These are phyloP conservation scores for Candida sp. DNA, from an alignment of 1,139 yeast species.

Conservation along the genomic window DNA sequence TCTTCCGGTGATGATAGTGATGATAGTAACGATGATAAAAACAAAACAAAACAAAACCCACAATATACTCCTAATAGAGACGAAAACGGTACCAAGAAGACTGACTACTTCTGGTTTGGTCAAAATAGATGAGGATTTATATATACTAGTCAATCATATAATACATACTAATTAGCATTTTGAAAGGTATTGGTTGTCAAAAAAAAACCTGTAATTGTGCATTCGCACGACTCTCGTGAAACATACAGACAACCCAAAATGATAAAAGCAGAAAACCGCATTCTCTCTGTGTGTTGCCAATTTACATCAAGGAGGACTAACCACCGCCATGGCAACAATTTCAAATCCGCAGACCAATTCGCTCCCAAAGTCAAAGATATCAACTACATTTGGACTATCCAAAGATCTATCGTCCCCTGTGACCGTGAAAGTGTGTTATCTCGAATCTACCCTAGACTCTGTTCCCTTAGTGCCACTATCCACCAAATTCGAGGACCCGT, in stretches of 20 bases:
- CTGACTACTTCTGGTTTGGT: slow-evolving; percentile 12
- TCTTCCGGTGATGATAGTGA: slow-evolving; percentile 14
- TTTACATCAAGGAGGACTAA: not conserved
- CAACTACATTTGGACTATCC: slow-evolving; percentile 74
- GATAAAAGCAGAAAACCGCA: not conserved
- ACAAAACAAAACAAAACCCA: not conserved
- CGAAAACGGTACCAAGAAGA: not conserved
- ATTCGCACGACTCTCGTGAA: not conserved
- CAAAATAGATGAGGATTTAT: slow-evolving; percentile 7
- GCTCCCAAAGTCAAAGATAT: slow-evolving; percentile 17
- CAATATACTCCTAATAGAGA: not conserved
- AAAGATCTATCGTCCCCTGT: slow-evolving; percentile 68
- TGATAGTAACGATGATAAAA: slow-evolving; percentile 1
- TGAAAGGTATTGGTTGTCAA: too few relatives aligned
- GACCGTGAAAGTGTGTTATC: slow-evolving; percentile 37
- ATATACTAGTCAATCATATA: slow-evolving; percentile 1
- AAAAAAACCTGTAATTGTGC: not conserved
- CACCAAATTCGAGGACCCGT: slow-evolving; percentile 58
- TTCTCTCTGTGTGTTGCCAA: too few relatives aligned
- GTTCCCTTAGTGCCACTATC: slow-evolving; percentile 53
- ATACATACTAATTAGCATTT: not conserved
- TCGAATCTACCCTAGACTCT: slow-evolving; percentile 24
- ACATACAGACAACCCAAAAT: not conserved
- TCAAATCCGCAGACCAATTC: not conserved
- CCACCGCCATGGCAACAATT: slow-evolving; percentile 1